Base-by-base conservation (phyloP, 2,329 filamentous ascomycete genomes). In the Corynespora cassiicola region DNA sequence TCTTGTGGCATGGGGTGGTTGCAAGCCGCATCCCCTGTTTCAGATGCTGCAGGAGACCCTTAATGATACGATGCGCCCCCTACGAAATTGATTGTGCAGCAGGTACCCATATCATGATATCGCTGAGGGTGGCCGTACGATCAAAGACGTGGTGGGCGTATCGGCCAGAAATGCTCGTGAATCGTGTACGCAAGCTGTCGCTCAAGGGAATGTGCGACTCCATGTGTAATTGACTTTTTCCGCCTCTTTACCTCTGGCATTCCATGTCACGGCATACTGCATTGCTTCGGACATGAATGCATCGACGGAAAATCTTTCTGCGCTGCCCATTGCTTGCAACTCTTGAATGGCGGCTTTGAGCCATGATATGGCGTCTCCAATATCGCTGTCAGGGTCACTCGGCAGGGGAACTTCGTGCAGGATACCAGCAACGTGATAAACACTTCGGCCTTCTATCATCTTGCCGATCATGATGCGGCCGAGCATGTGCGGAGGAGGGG, bases 201-300 rank as follows among this genome's bases (percentile, higher is more conserved):
- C 20, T 49, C 38, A 52, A 27, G 49, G 49, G 28, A 52, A 52
- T 2, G 45, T 50, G 17, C 49, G 35, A 32, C 49, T 52, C 49
- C 49, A 50, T 5, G 49, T 52, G 32, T 50, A 52, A 27, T 52
- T 52, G 12, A 52, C 28, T 36, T 50, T 52, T 39, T 49, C 31
- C 3, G 21, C 16, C 23, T 34, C 23, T 23, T 31, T 26, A 8
- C 30, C 23, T 12, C 16, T 10, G 11, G 22, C 12, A 2, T 36
- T 12, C 49, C 45, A 52, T 9, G 10, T 16, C 5, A 29, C 25
- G 12, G 49, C 49, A 16, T 33, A 19, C 5, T 16, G 23, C 9
- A 44, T 12, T 14, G 49, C 49, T 31, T 50, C 46, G 10, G 27
- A 29, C 28, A 52, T 46, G 15, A 52, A 50, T 6, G 34, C 29